Evolutionary conservation across 345 rosid species (phyloP).

Genomic region (Dovyalis caffra): DNA sequence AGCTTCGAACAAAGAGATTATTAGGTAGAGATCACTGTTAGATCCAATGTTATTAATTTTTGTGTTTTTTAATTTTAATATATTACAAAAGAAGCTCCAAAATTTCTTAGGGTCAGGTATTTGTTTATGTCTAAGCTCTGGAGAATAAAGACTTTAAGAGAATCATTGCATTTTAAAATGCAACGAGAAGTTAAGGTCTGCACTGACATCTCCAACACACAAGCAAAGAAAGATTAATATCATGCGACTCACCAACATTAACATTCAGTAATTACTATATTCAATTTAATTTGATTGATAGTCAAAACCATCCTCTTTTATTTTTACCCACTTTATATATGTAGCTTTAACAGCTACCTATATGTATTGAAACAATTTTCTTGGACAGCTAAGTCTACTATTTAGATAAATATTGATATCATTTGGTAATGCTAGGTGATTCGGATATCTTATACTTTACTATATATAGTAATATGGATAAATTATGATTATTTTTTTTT

Average conservation of each 20-base stretch:
- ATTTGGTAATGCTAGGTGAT: no score
- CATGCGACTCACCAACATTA: slow-evolving; percentile 11
- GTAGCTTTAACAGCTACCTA: not conserved
- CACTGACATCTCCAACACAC: not conserved
- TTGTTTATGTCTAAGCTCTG: slow-evolving; percentile 16
- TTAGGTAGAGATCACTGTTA: slow-evolving; percentile 26
- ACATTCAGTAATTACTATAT: slow-evolving; percentile 1
- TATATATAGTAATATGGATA: no score
- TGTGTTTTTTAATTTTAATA: not conserved
- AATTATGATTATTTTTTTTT: no score
- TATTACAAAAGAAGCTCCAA: slow-evolving; percentile 23
- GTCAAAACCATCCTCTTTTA: not conserved
- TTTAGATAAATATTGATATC: no score
- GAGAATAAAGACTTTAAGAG: slow-evolving; percentile 13
- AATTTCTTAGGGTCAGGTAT: not conserved
- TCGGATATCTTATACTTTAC: no score
- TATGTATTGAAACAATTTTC: not conserved
- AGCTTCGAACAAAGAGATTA: slow-evolving; percentile 47
- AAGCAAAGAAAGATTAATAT: not conserved
- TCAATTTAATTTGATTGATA: not conserved
- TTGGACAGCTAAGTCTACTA: no score
- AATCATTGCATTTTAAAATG: slow-evolving; percentile 18
- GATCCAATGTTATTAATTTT: slow-evolving; percentile 42
- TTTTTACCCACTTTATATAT: not conserved
- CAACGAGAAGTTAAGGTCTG: slow-evolving; percentile 8